These are phyloP conservation scores for Striga asiatica DNA, from an alignment of 257 asterid genomes.

Conservation along the genomic window DNA sequence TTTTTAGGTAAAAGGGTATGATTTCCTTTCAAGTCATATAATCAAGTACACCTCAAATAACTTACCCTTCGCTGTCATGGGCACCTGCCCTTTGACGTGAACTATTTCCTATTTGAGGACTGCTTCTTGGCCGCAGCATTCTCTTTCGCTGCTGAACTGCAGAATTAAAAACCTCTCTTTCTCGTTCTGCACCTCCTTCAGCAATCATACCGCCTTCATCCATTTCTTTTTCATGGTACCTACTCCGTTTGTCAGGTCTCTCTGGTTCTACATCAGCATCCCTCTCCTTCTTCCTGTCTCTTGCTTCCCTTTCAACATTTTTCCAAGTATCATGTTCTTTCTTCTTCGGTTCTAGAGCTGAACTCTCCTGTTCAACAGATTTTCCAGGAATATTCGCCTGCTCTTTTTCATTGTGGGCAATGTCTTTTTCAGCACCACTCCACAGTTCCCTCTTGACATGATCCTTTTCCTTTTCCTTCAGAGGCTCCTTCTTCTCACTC, in stretches of 20 bases:
- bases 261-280: conserved; percentile 73
- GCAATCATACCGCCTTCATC: conserved; percentile 61
- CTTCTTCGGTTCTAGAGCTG: conserved; percentile 45
- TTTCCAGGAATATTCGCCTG: conserved; percentile 43
- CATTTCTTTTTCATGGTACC: conserved; percentile 58
- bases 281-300: conserved; percentile 74
- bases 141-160: conserved; percentile 90
- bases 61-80: conserved; percentile 85
- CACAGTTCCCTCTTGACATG: conserved; percentile 58
- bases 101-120: conserved; percentile 80
- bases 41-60: too few relatives aligned
- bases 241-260: conserved; percentile 58
- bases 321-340: conserved; percentile 64
- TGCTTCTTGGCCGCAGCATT: conserved; percentile 83
- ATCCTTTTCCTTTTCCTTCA: conserved; percentile 64
- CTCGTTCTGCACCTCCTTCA: conserved; percentile 63
- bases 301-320: conserved; percentile 50
- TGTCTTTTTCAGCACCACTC: conserved; percentile 61
- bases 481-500: conserved; percentile 57
- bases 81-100: conserved; percentile 48
- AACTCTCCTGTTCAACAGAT: conserved; percentile 41
- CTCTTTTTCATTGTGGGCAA: conserved; percentile 49
- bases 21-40: too few relatives aligned
- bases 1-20: too few relatives aligned
- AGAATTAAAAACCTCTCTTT: conserved; percentile 46